A percentile compares a stretch with the other conserved stretches of the same genome.
Conservation (phyloP, 2,329 filamentous ascomycete genomes). For the Orbilia javanica region DNA sequence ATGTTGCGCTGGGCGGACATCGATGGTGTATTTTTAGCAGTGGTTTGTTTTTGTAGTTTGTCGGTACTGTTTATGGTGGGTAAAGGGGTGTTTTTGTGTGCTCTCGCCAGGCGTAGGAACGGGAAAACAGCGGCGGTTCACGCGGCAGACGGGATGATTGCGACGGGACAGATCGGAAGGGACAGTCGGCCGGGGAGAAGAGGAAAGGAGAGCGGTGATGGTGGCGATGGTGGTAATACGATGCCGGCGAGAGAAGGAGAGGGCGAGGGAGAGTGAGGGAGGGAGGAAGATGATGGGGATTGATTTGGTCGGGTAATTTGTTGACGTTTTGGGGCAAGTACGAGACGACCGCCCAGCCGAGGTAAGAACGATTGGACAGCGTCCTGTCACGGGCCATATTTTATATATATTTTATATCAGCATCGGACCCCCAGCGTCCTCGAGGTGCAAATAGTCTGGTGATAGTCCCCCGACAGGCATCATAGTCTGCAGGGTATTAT, state of each 20-base stretch:
- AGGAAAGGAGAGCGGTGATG: not conserved
- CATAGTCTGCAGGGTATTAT: too few species aligned
- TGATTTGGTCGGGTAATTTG: constrained; percentile 42
- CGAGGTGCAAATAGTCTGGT: not conserved
- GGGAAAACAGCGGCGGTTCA: not conserved
- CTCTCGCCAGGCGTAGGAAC: not conserved
- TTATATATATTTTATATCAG: not conserved
- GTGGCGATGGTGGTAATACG: not conserved
- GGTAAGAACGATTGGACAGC: constrained; percentile 19
- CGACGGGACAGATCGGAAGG: not conserved
- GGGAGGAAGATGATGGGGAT: constrained; percentile 11
- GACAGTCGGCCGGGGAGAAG: not conserved
- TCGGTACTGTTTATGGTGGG: not conserved
- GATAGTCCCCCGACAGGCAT: too few species aligned
- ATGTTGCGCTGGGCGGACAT: constrained; percentile 54
- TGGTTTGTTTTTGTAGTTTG: not conserved
- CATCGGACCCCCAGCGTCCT: not conserved
- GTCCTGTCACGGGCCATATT: constrained; percentile 1
- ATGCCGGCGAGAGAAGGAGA: not conserved
- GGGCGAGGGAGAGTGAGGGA: not conserved
- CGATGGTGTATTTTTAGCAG: not conserved
- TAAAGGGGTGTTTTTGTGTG: not conserved
- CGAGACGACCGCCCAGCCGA: constrained; percentile 22
- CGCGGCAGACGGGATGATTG: not conserved
- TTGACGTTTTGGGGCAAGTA: constrained; percentile 40